Percentiles rank a stretch among this genome's conserved stretches.
Evolutionary conservation across 169 alveolate genomes (phyloP).

Genomic region (Plasmodium berghei): DNA sequence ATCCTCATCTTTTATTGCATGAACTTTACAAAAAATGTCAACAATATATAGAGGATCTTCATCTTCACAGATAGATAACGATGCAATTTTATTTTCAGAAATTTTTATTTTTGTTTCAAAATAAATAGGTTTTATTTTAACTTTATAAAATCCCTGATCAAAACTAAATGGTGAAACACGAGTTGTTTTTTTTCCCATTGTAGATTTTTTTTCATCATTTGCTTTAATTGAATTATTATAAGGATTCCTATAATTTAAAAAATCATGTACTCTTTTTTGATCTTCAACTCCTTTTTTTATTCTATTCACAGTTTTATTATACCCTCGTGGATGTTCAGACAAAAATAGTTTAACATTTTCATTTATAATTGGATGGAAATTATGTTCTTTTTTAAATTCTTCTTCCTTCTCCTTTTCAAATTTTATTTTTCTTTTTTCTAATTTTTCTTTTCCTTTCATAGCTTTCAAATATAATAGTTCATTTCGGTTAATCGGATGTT

Average conservation of each 20-base stretch:
- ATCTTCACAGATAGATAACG: conserved; percentile 58
- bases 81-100: conserved; percentile 71
- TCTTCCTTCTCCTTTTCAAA: conserved; percentile 38
- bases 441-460: conserved; percentile 43
- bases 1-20: conserved; percentile 55
- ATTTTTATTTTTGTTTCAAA: conserved; percentile 66
- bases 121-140: conserved; percentile 69
- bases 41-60: conserved; percentile 72
- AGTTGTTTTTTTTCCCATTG: conserved; percentile 1
- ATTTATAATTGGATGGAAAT: conserved; percentile 48
- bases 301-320: conserved; percentile 54
- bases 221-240: neutral
- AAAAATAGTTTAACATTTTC: conserved; percentile 51
- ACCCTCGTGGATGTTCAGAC: conserved; percentile 55
- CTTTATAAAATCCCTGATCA: conserved; percentile 70
- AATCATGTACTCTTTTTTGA: conserved; percentile 37
- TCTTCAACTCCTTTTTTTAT: conserved; percentile 75
- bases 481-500: conserved; percentile 12
- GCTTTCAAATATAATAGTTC: conserved; percentile 55
- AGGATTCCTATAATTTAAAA: conserved; percentile 42
- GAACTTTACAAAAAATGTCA: conserved; percentile 72
- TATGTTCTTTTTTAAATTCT: conserved; percentile 40
- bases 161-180: conserved; percentile 49
- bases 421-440: conserved; percentile 16
- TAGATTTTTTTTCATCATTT: neutral